Base-by-base conservation (phyloP, 2,329 filamentous ascomycete genomes). In the Epichloe glyceriae region DNA sequence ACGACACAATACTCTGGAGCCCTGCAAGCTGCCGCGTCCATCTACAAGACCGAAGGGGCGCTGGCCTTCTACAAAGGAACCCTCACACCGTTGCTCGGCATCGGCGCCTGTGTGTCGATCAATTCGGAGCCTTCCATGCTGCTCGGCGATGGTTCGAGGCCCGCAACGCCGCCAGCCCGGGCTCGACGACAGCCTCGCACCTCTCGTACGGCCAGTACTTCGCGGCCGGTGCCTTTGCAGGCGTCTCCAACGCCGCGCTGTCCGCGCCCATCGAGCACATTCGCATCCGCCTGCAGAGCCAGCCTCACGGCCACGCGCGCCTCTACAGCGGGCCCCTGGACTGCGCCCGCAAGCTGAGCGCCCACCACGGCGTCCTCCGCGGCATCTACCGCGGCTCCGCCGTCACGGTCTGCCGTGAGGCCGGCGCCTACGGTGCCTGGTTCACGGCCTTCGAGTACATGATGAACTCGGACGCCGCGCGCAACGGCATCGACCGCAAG, bases 41-140 rank as follows among this genome's bases (percentile, higher is more conserved):
- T 98, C 71, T 88, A 88, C 70, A 82, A 80, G 61, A 84, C 88
- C 62, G 93, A 98, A 68, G 93, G 93, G 2, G 76, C 89, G 2
- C 71, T 86, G 12, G 93, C 93, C 52, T 98, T 98, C 74, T 98
- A 98, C 80, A 98, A 98, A 71, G 93, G 93, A 62, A 97, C 93
- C 0, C 75, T 98, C 51, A 97, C 93, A 5, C 93, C 93, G 0
- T 76, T 98, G 51, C 80, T 98, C 52, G 93, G 93, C 58, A 97
- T 98, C 64, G 93, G 93, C 59, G 93, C 93, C 59, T 98, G 93
- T 67, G 90, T 93, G 44, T 96, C 89, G n/a, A 85, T 98, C 93
- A 98, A 74, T 98, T 98, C 68, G 93, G 90, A 56, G 93, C 86
- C 61, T 98, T 97, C 76, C 89, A 96, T 74, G 84, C 86, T 63